These are phyloP conservation scores for Magnolia kwangsiensis DNA, from an alignment of 164 flowering plant species.

Conservation along the genomic window DNA sequence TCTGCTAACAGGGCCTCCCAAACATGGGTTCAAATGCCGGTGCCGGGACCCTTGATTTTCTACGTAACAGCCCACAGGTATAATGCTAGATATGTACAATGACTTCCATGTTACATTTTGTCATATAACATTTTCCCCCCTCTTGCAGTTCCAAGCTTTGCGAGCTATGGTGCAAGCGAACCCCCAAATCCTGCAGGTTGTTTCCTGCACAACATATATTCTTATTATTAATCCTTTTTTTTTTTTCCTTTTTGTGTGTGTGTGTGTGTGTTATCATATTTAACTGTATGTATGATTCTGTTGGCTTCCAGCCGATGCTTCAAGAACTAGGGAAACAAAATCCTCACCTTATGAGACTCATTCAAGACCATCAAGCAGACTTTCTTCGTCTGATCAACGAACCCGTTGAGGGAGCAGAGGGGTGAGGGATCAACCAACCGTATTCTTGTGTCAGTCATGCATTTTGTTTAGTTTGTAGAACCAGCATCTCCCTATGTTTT, in stretches of 20 bases:
- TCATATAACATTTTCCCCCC: neutral
- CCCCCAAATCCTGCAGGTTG: conserved; percentile 67
- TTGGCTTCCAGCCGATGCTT: conserved; percentile 63
- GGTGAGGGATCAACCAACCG: conserved; percentile 25
- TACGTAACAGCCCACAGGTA: conserved; percentile 91
- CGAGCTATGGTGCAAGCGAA: conserved; percentile 71
- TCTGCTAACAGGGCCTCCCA: conserved; percentile 71
- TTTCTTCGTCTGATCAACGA: conserved; percentile 75
- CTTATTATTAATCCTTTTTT: neutral
- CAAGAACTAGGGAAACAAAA: conserved; percentile 81
- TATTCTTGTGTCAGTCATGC: neutral
- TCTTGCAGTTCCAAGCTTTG: conserved; percentile 57
- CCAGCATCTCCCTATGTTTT: neutral
- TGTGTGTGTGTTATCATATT: neutral
- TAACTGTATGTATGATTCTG: neutral
- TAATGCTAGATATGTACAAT: neutral
- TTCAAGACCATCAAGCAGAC: conserved; percentile 82
- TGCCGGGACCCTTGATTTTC: conserved; percentile 74
- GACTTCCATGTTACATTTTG: neutral
- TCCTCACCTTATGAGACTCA: conserved; percentile 67
- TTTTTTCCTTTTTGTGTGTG: too few relatives aligned
- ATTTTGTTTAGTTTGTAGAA: too few relatives aligned
- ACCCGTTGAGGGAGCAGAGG: conserved; percentile 65
- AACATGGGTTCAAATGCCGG: conserved; percentile 60
- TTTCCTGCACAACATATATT: conserved; percentile 1